Evolutionary conservation across 2,329 filamentous ascomycete species (phyloP), one percentile per base, ranked within the genome.

Genomic region (Thielaviopsis ethacetica): DNA sequence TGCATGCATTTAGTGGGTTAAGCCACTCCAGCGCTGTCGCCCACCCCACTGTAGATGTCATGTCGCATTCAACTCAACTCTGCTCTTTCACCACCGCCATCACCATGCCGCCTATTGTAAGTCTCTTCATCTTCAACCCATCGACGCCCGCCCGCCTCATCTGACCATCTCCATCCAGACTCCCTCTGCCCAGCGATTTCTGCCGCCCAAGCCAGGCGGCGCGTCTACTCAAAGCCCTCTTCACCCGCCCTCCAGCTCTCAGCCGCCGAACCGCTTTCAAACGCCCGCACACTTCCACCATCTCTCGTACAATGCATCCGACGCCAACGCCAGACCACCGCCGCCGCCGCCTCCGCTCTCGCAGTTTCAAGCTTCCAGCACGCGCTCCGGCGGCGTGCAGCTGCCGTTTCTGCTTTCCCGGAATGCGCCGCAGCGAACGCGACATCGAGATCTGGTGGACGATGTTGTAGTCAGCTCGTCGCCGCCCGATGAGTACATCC

Each of bases 401-500:
- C 38, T 44, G 38, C 38, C 38, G 7, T 44, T 44, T 44, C 13
- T 44, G 15, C 38, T 44, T 17, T 9, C 34, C 34, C 10, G 9
- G 34, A 41, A 41, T 41, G 34, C 34, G 38, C 38, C 13, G 38
- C 38, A 5, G 15, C 38, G 38, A 44, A 44, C 38, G n/a, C n/a
- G 38, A 44, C 38, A 44, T 61, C 15, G 49, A 30, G 53, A 49
- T 24, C 1, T 59, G 59, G 12, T 60, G 47, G 49, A 62, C 52
- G 19, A 59, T 53, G 38, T 50, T 53, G 38, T 50, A 21, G 26
- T 55, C 21, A 59, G 44, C 34, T 56, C 58, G 21, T 44, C 47
- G 27, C 41, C 44, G 21, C 22, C 44, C 15, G n/a, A 54, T 10
- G 59, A 61, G 2, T 17, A 41, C 12, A 50, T 61, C 5, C 59